Evolutionary conservation across 2,329 filamentous ascomycete genomes (phyloP).

Genomic region (Neodidymelliopsis sp.): DNA sequence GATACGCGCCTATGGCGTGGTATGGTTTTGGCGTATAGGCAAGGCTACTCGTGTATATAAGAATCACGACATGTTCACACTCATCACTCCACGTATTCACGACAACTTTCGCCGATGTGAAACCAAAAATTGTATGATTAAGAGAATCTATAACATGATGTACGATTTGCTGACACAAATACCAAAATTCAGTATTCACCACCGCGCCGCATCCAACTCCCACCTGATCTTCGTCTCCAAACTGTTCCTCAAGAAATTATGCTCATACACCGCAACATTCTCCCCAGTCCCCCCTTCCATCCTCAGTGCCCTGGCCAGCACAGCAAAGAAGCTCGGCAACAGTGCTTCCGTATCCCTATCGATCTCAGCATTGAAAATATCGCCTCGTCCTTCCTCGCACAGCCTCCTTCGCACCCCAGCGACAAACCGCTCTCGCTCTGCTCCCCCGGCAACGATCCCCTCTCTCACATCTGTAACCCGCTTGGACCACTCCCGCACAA

Average conservation of each 20-base stretch:
- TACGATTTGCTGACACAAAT: too few species aligned
- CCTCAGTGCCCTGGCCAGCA: slow-evolving; percentile 29
- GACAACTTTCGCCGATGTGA: too few species aligned
- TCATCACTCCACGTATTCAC: too few species aligned
- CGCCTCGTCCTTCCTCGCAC: slow-evolving; percentile 27
- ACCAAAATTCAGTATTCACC: too few species aligned
- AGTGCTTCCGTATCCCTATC: slow-evolving; percentile 22
- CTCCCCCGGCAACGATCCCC: slow-evolving; percentile 10
- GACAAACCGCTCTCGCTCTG: slow-evolving; percentile 26
- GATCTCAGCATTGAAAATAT: slow-evolving; percentile 30
- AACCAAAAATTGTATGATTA: too few species aligned
- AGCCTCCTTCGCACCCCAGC: slow-evolving; percentile 24
- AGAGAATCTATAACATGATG: too few species aligned
- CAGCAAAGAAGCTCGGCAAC: slow-evolving; percentile 38
- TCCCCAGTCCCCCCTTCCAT: slow-evolving; percentile 20
- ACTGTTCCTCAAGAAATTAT: slow-evolving; percentile 33
- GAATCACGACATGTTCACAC: slow-evolving; percentile 6
- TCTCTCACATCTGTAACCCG: slow-evolving; percentile 9
- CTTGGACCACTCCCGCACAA: slow-evolving; percentile 35
- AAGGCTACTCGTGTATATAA: slow-evolving; percentile 4
- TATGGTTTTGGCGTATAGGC: slow-evolving; percentile 4
- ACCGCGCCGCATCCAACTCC: slow-evolving; percentile 20
- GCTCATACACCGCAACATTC: slow-evolving; percentile 25
- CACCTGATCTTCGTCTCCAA: slow-evolving; percentile 33
- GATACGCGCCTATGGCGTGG: slow-evolving; percentile 10